A percentile compares a stretch with the other conserved stretches of the same genome.
These are phyloP conservation scores for Pyrenochaeta sp. DNA, from an alignment of 2,329 filamentous ascomycete species.

Conservation along the genomic window DNA sequence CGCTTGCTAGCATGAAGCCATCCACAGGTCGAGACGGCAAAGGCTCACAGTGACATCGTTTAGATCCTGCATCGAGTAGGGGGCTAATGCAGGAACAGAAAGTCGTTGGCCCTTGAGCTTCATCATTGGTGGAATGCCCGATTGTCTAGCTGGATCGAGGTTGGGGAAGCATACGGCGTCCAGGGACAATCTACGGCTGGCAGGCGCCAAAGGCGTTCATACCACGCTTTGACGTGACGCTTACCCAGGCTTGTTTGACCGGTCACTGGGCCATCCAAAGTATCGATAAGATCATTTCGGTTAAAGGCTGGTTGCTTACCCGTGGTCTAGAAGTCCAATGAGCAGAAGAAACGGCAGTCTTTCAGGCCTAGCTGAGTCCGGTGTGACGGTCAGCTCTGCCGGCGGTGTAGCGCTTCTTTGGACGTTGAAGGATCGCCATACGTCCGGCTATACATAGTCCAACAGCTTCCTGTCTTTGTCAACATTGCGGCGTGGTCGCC, in stretches of 20 bases:
- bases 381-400: constrained; percentile 26
- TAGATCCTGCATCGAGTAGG: constrained; percentile 8
- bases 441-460: neutral
- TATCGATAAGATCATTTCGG: constrained; percentile 37
- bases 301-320: constrained; percentile 17
- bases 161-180: constrained; percentile 24
- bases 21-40: constrained; percentile 27
- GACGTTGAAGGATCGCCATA: neutral
- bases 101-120: neutral
- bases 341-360: constrained; percentile 1
- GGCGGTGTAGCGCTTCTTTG: constrained; percentile 4
- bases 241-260: constrained; percentile 28
- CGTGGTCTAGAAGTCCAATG: constrained; percentile 6
- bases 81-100: constrained; percentile 34
- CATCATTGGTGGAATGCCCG: constrained; percentile 24
- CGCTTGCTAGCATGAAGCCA: constrained; percentile 35
- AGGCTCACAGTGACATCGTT: constrained; percentile 19
- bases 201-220: constrained; percentile 27
- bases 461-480: neutral
- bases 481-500: neutral
- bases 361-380: constrained; percentile 1
- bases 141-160: constrained; percentile 25
- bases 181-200: constrained; percentile 15
- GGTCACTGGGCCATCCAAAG: constrained; percentile 25
- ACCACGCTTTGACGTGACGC: constrained; percentile 24